Base-by-base conservation (phyloP, 1,139 yeast genomes). In the Pichia sp. region DNA sequence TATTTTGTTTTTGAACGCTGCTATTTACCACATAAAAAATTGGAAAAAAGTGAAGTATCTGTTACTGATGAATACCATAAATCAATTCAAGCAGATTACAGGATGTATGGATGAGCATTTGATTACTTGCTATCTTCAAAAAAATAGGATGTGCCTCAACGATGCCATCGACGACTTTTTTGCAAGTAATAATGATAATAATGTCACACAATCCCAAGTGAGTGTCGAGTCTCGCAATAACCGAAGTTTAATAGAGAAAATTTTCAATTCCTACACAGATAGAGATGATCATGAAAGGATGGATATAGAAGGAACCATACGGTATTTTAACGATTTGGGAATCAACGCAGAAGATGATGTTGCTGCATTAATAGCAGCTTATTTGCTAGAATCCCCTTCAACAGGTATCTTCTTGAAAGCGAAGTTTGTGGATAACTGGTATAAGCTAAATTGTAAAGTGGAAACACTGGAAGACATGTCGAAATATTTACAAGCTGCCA, bases 281-380 rank as follows among this genome's bases (percentile, higher is more conserved):
- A 46, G 35, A 4, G 43, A 47, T 1, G 51, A 52, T 37, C 54
- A 6, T 59, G 59, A 22, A 59, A 52, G 28, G 73, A 74, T 40
- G 91, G 79, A 28, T 70, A 83, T 22, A 7, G 91, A 85, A 44
- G 96, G 96, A 0, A 81, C 96, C 0, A 62, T 89, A 18, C 52
- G 58, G 34, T 84, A 80, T 52, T 65, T 86, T 33, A 69, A 67
- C 9, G 95, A 82, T 53, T 62, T 89, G 39, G 76, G 73, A 0
- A 68, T 82, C 35, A 78, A 77, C 15, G 80, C 89, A 0, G 96
- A 89, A 51, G 36, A 22, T 5, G 89, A 89, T 54, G 67, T 76
- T 8, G 71, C 65, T 3, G 80, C 88, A 5, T 66, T 89, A 42
- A 77, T 84, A 1, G 61, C 89, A 15, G 88, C 94, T 1, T 77